These are phyloP conservation scores for Talaromyces marneffei DNA, from an alignment of 2,329 filamentous ascomycete species.

Conservation along the genomic window DNA sequence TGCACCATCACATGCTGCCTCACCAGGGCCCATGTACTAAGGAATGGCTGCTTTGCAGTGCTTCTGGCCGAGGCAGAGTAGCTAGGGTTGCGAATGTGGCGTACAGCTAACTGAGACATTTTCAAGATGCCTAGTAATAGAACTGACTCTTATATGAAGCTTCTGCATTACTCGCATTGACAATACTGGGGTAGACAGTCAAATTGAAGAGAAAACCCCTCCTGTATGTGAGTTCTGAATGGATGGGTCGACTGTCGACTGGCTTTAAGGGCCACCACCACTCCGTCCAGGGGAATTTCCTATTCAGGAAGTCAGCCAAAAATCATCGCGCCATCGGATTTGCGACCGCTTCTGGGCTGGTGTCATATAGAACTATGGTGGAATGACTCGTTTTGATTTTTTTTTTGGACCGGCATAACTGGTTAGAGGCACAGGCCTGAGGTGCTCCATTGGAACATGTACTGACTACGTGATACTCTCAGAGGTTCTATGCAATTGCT, in stretches of 20 bases:
- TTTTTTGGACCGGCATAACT: background rate
- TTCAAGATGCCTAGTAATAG: background rate
- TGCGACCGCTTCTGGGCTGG: background rate
- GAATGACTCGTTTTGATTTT: background rate
- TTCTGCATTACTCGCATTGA: background rate
- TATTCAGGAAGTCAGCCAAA: background rate
- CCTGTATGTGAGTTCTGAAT: background rate
- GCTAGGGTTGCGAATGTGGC: background rate
- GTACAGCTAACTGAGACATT: background rate
- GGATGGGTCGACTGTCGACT: background rate
- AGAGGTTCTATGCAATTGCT: too few species aligned
- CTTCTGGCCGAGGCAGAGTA: background rate
- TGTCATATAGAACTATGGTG: background rate
- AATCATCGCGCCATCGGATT: background rate
- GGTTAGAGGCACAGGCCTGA: background rate
- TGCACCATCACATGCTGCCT: background rate
- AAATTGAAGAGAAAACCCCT: background rate
- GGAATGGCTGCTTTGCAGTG: background rate
- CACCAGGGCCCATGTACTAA: background rate
- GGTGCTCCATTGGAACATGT: background rate
- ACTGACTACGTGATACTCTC: background rate
- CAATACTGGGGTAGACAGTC: background rate
- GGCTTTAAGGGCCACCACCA: background rate
- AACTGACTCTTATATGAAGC: background rate
- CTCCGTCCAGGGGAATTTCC: background rate